A percentile compares a stretch with the other conserved stretches of the same genome.
Evolutionary conservation across 495 filamentous ascomycete genomes (phyloP).

Genomic region (Penicillium argentinense): DNA sequence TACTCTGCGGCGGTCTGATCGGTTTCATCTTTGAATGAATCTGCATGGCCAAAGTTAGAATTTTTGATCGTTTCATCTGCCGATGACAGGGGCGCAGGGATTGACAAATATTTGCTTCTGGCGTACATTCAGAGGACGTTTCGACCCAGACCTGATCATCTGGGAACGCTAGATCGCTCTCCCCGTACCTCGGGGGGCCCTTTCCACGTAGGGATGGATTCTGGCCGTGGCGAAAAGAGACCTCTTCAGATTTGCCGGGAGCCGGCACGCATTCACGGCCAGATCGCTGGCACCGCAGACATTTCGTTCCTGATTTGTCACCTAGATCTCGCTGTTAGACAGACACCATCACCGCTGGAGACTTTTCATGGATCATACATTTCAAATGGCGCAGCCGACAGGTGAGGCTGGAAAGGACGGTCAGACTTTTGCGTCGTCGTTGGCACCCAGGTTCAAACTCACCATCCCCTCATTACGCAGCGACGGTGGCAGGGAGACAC

Average conservation of each 20-base stretch:
- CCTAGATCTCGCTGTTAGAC: constrained; percentile 24
- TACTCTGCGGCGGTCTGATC: constrained; percentile 44
- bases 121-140: constrained; percentile 33
- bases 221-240: constrained; percentile 46
- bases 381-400: constrained; percentile 49
- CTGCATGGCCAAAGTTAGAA: constrained; percentile 15
- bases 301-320: constrained; percentile 43
- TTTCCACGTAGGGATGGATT: constrained; percentile 41
- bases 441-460: constrained; percentile 14
- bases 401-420: constrained; percentile 32
- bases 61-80: background rate
- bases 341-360: too few species aligned
- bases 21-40: constrained; percentile 45
- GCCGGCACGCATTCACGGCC: constrained; percentile 43
- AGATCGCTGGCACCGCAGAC: constrained; percentile 44
- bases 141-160: constrained; percentile 40
- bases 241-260: constrained; percentile 40
- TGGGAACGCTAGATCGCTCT: constrained; percentile 42
- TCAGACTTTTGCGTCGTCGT: background rate
- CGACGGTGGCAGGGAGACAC: constrained; percentile 8
- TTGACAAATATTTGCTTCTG: background rate
- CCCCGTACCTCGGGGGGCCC: constrained; percentile 45
- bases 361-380: too few species aligned
- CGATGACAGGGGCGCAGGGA: background rate
- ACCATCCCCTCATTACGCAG: constrained; percentile 51